Conservation (phyloP, 108 stramenopile genomes). For the Mayamaea pseudoterrestris region DNA sequence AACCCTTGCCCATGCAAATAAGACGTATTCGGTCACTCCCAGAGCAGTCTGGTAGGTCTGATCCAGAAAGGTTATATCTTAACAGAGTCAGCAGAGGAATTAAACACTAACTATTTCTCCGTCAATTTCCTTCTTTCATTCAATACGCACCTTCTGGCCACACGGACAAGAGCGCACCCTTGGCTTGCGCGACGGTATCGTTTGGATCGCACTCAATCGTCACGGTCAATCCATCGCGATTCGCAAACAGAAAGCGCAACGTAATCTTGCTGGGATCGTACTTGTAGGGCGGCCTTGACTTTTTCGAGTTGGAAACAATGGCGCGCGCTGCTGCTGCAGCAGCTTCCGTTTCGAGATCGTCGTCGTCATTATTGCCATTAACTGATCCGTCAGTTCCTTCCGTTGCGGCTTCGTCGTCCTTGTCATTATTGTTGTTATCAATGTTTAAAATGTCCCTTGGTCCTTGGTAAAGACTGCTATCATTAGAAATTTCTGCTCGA, state of each 20-base stretch:
- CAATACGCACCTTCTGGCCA: slow-evolving; percentile 68
- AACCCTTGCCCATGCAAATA: slow-evolving; percentile 86
- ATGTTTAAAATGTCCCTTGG: too few relatives aligned
- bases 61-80: background rate
- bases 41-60: too few relatives aligned
- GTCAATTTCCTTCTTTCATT: background rate
- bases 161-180: slow-evolving; percentile 59
- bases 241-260: slow-evolving; percentile 73
- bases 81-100: background rate
- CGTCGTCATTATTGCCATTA: too few relatives aligned
- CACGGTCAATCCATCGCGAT: slow-evolving; percentile 66
- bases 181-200: slow-evolving; percentile 69
- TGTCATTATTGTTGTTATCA: background rate
- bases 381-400: background rate
- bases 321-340: slow-evolving; percentile 1
- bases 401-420: slow-evolving; percentile 3
- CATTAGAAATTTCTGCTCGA: too few relatives aligned
- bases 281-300: slow-evolving; percentile 34
- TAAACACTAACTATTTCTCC: slow-evolving; percentile 3
- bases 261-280: slow-evolving; percentile 72
- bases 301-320: slow-evolving; percentile 20
- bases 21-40: slow-evolving; percentile 59
- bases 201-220: slow-evolving; percentile 59
- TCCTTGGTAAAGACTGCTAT: too few relatives aligned
- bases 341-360: background rate